A percentile compares a stretch with the other conserved stretches of the same genome.
Evolutionary conservation across 2,329 filamentous ascomycete species (phyloP).

Genomic region (Septoria linicola): DNA sequence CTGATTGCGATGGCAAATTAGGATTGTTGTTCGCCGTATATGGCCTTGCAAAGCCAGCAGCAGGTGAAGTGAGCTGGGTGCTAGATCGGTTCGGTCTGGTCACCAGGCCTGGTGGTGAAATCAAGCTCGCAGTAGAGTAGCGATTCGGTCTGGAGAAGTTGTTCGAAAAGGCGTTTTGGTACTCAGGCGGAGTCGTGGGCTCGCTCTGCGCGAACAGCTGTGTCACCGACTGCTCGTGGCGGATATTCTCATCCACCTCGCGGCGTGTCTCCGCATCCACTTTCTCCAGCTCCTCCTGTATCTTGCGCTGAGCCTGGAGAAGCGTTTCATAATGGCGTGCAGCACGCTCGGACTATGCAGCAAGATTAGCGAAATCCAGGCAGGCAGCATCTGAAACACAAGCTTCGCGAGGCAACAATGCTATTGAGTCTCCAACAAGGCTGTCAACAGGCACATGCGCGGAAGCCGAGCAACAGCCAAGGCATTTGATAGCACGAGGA

Average conservation of each 20-base stretch:
- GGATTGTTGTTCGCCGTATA: slow-evolving; percentile 59
- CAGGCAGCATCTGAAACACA: not conserved
- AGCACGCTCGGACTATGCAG: slow-evolving; percentile 83
- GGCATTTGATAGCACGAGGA: not conserved
- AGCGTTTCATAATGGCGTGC: slow-evolving; percentile 89
- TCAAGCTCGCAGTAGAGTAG: slow-evolving; percentile 84
- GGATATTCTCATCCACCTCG: slow-evolving; percentile 79
- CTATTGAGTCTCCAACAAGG: not conserved
- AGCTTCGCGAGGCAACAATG: not conserved
- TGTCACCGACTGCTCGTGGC: slow-evolving; percentile 76
- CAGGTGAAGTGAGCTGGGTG: slow-evolving; percentile 77
- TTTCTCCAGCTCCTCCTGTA: slow-evolving; percentile 89
- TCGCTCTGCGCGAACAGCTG: slow-evolving; percentile 71
- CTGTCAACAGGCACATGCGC: not conserved
- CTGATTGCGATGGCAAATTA: slow-evolving; percentile 75
- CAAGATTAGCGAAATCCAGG: slow-evolving; percentile 23
- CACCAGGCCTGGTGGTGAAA: slow-evolving; percentile 67
- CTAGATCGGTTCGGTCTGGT: slow-evolving; percentile 70
- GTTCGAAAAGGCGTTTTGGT: slow-evolving; percentile 71
- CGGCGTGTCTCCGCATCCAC: slow-evolving; percentile 80
- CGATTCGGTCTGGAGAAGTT: slow-evolving; percentile 79
- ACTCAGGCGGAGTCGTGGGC: slow-evolving; percentile 93
- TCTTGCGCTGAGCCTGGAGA: slow-evolving; percentile 81
- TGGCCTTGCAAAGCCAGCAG: slow-evolving; percentile 57
- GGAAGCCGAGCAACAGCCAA: not conserved